Conservation (phyloP, 1,284 basidiomycete genomes). For the Phellopilus nigrolimitatus region DNA sequence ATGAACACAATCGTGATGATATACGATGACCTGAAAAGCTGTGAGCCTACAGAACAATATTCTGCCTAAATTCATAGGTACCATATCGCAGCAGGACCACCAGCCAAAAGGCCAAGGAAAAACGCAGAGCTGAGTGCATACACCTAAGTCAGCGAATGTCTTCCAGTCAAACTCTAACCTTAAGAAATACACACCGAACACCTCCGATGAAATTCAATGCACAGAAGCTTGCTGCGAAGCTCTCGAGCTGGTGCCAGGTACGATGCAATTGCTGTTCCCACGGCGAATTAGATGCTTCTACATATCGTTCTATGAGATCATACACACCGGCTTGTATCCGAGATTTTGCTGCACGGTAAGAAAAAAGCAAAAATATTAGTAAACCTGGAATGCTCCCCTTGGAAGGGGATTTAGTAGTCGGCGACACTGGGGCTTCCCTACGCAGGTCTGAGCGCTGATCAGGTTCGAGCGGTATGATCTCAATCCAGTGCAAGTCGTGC, state of each 20-base stretch:
- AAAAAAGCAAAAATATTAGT: constrained; percentile 43
- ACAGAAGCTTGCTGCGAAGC: constrained; percentile 80
- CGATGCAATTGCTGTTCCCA: constrained; percentile 69
- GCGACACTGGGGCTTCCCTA: constrained; percentile 84
- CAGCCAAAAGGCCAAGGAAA: constrained; percentile 77
- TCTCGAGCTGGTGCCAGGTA: constrained; percentile 74
- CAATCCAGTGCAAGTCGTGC: constrained; percentile 53
- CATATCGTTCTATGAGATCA: not conserved
- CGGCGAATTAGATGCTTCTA: not conserved
- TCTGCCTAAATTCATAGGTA: constrained; percentile 25
- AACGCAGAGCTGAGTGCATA: constrained; percentile 52
- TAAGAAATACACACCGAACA: constrained; percentile 50
- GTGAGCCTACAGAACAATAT: not conserved
- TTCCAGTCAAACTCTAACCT: not conserved
- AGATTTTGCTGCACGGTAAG: constrained; percentile 51
- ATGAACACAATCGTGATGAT: constrained; percentile 76
- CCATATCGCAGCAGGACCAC: constrained; percentile 82
- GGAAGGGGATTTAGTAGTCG: constrained; percentile 39
- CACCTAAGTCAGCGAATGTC: too few relatives aligned
- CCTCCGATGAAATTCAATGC: constrained; percentile 83
- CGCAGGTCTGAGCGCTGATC: constrained; percentile 93
- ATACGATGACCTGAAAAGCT: constrained; percentile 64
- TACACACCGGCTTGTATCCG: constrained; percentile 74
- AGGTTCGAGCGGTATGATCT: constrained; percentile 95
- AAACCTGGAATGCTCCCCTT: constrained; percentile 35